Evolutionary conservation across 2,329 filamentous ascomycete species (phyloP), one percentile per base, ranked within the genome.

Genomic region (Tolypocladium amazonense): DNA sequence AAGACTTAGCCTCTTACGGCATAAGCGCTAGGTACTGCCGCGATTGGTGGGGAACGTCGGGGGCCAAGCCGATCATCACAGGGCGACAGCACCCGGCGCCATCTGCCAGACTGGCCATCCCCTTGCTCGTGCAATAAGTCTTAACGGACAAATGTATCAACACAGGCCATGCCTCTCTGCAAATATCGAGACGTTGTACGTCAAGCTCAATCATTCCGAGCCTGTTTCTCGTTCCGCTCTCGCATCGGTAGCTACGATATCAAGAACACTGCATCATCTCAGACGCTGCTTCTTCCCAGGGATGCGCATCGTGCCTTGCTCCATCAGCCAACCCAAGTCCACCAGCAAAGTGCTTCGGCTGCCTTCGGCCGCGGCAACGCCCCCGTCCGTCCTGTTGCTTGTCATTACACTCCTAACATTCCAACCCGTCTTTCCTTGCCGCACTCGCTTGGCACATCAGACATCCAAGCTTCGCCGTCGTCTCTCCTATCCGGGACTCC

Each of bases 401-500:
- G 56, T 57, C 56, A 35, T 57, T 25, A 43, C 41, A 27, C 45
- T 50, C 30, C 47, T 23, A 47, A 50, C 56, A 57, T 18, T 47
- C 37, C 47, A 18, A 38, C 14, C 41, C 45, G 39, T 30, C 23
- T 30, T 38, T 35, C 15, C 43, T 27, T 23, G 20, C 50, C 11
- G 30, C 50, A 15, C 30, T 20, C 30, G 20, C 20, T 11, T 27
- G 38, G 12, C 33, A 39, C 60, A 58, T 37, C 27, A 57, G 38
- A 55, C 58, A 60, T 60, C 52, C 58, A 58, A 60, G 25, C 58
- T 37, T 20, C 12, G 23, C 38, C 20, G 35, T 30, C 57, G n/a
- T 33, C 53, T 41, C n/a, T 56, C 30, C 50, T 35, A 35, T 35
- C 20, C 20, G 30, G 30, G 30, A 53, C 41, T 50, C 58, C 56